phyloP scores from a whole-genome alignment of 345 rosid species.

The Luvunga scandens region DNA sequence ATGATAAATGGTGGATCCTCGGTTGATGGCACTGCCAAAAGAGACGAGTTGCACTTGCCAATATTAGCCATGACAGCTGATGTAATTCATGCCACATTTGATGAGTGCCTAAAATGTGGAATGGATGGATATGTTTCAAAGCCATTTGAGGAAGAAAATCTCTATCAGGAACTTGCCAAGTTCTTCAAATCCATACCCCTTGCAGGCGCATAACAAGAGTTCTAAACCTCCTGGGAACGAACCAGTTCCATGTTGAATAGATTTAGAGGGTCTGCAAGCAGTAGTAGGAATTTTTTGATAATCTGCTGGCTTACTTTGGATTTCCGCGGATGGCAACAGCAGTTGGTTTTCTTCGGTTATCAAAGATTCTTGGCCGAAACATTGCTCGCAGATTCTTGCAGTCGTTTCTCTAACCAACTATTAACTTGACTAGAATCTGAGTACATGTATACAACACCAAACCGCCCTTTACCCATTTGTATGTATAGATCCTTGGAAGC shows the following conservation, averaged over 20 bases:
- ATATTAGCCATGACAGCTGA: conserved; percentile 98
- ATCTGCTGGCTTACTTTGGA: conserved; percentile 30
- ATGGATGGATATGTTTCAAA: conserved; percentile 98
- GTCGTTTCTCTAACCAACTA: conserved; percentile 30
- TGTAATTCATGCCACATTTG: conserved; percentile 89
- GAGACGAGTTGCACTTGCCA: conserved; percentile 64
- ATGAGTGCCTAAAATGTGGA: conserved; percentile 78
- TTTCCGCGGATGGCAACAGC: background rate
- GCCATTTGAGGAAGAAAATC: conserved; percentile 94
- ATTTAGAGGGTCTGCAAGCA: conserved; percentile 1
- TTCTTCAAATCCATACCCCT: conserved; percentile 63
- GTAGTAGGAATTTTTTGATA: conserved; percentile 36
- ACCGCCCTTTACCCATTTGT: conserved; percentile 20
- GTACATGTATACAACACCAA: conserved; percentile 28
- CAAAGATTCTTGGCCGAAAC: conserved; percentile 3
- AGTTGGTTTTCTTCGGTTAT: background rate
- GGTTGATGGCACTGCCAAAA: conserved; percentile 19
- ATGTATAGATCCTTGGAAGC: conserved; percentile 35
- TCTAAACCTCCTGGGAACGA: background rate
- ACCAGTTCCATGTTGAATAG: background rate
- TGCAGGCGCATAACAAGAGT: conserved; percentile 20
- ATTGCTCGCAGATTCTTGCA: conserved; percentile 11
- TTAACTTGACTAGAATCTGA: conserved; percentile 29
- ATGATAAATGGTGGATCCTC: conserved; percentile 26
- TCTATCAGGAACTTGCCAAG: conserved; percentile 77